Base-by-base conservation (phyloP, 2,329 filamentous ascomycete genomes). In the Exophiala sp. region DNA sequence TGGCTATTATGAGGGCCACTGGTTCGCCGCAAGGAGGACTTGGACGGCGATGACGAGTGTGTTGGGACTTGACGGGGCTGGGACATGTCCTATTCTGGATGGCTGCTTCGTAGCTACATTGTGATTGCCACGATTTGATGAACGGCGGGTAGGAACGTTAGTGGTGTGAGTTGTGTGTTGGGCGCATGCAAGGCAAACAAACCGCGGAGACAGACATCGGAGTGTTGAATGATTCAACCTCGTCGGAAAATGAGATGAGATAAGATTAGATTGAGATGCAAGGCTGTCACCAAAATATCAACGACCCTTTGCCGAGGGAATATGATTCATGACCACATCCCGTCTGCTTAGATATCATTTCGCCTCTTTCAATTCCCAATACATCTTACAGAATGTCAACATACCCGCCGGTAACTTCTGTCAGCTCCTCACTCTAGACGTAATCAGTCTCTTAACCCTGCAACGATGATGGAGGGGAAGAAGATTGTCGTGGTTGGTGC, bases 401-500 rank as follows among this genome's bases (percentile, higher is more conserved):
- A 29, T 29, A 29, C 7, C 24, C 2, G 24, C 24, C 24, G 24
- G 7, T 29, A 8, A 29, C 24, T 29, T 29, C 7, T 8, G 7
- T 29, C 24, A 8, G 7, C 24, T 29, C 24, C 24, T 29, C 24
- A 29, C 24, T 29, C 7, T 8, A 29, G 24, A 29, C 24, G 24
- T 29, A 8, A 29, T 29, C 24, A 29, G 24, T 5, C 16, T 18
- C 16, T 18, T 29, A 5, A 29, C 5, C 24, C 7, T 29, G 24
- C 24, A 29, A 21, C 11, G 36, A 29, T 16, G 5, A 62, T 62
- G 59, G 47, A 59, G 11, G 54, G 57, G 34, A 53, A 89, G 65
- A 94, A 89, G 71, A 83, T 88, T 51, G 80, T 95, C 16, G 81
- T 99, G 43, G 86, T 99, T 45, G 94, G 94, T 50, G 94, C 91